Evolutionary conservation across 345 rosid species (phyloP).

Genomic region (Linum lewisii): DNA sequence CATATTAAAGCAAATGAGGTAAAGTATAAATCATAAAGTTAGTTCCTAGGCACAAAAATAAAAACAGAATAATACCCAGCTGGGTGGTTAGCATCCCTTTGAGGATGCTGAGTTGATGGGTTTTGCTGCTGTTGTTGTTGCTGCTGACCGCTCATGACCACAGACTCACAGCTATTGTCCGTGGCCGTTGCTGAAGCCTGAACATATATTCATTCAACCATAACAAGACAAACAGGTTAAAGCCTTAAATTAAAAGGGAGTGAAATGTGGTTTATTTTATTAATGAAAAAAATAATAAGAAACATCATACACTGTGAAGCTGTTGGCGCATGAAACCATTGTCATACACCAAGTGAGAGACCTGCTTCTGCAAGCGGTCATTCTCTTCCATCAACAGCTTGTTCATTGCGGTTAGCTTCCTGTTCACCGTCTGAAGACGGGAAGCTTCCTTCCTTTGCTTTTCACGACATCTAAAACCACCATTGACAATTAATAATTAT

Average conservation of each 20-base stretch:
- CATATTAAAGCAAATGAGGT: too few species aligned
- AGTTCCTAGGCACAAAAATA: neutral
- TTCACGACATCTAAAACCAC: constrained; percentile 89
- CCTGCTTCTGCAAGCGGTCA: constrained; percentile 96
- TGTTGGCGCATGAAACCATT: constrained; percentile 85
- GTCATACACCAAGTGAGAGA: constrained; percentile 85
- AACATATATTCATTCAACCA: neutral
- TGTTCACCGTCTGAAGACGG: constrained; percentile 81
- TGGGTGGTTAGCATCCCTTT: constrained; percentile 94
- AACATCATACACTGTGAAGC: constrained; percentile 45
- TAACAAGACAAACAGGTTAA: neutral
- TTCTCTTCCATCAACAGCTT: constrained; percentile 98
- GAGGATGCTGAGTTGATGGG: constrained; percentile 90
- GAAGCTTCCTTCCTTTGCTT: constrained; percentile 96
- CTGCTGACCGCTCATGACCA: constrained; percentile 96
- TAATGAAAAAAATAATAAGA: neutral
- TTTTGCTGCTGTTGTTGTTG: constrained; percentile 93
- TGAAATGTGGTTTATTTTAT: neutral
- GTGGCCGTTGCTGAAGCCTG: constrained; percentile 93
- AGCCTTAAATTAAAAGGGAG: neutral
- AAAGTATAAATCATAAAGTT: constrained; percentile 1
- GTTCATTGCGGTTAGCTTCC: constrained; percentile 87
- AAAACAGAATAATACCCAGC: constrained; percentile 61
- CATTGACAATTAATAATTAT: constrained; percentile 14
- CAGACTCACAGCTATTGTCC: constrained; percentile 99